Conservation (phyloP, 257 asterid species). For the Prunella vulgaris region DNA sequence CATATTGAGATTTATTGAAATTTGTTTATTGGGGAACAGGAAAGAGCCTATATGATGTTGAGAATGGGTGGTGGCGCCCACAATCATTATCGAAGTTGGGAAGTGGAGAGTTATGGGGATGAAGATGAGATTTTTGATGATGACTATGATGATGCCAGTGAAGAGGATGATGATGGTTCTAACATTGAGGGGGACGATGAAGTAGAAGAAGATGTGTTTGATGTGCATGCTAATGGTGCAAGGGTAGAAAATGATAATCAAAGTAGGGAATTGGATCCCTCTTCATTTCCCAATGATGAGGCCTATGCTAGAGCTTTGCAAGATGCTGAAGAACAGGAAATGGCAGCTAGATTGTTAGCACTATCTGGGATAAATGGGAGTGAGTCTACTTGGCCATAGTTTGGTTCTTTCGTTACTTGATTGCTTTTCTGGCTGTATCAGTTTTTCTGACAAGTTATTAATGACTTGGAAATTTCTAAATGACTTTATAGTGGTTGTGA, state of each 20-base stretch:
- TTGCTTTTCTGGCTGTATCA: background rate
- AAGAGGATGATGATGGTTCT: constrained; percentile 62
- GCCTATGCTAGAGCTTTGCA: constrained; percentile 97
- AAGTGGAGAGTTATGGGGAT: constrained; percentile 50
- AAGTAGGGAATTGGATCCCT: constrained; percentile 65
- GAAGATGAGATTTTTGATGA: constrained; percentile 51
- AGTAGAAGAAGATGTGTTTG: constrained; percentile 69
- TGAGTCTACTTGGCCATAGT: constrained; percentile 15
- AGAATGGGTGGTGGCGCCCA: constrained; percentile 53
- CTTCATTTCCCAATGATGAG: constrained; percentile 84
- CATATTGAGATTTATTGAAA: background rate
- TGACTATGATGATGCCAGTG: constrained; percentile 60
- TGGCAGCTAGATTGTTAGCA: constrained; percentile 87
- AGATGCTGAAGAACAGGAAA: constrained; percentile 90
- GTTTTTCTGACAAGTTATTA: constrained; percentile 3
- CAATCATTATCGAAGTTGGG: constrained; percentile 79
- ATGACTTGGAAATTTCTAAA: constrained; percentile 14
- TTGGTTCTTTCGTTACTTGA: constrained; percentile 2
- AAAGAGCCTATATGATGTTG: constrained; percentile 94
- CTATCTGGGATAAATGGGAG: constrained; percentile 74
- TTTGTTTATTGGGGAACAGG: constrained; percentile 39
- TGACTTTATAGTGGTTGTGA: constrained; percentile 41
- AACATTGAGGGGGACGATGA: constrained; percentile 54
- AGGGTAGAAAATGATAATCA: constrained; percentile 43
- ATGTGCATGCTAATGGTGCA: constrained; percentile 59